phyloP scores from a whole-genome alignment of 257 asterid genomes.

The Leptodermis oblonga region DNA sequence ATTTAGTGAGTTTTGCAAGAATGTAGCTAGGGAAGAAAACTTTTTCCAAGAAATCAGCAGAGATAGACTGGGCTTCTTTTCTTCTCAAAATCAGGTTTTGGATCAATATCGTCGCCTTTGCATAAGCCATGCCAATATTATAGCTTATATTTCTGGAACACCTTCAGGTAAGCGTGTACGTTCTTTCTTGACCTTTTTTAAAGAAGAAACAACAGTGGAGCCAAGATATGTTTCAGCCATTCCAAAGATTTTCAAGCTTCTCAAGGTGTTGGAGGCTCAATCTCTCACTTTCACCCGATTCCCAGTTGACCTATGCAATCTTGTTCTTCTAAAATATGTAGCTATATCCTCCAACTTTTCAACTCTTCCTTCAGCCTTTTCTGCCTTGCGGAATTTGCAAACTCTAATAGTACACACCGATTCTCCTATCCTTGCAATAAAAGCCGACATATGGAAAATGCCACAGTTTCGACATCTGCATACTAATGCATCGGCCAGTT shows the following conservation, averaged over 20 bases:
- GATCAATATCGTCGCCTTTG: not conserved
- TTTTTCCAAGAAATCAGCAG: not conserved
- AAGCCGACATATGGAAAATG: conserved; percentile 36
- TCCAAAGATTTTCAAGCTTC: not conserved
- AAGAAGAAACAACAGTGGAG: too few relatives aligned
- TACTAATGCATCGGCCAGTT: conserved; percentile 30
- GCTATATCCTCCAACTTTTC: conserved; percentile 1
- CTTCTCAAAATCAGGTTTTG: not conserved
- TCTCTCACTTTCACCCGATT: not conserved
- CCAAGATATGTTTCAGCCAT: not conserved
- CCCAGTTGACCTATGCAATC: not conserved
- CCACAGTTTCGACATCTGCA: conserved; percentile 17
- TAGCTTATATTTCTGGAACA: not conserved
- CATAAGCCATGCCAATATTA: not conserved
- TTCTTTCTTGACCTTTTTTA: not conserved
- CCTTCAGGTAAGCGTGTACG: not conserved
- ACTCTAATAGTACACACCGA: conserved; percentile 29
- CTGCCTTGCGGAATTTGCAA: conserved; percentile 36
- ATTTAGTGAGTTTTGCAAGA: not conserved
- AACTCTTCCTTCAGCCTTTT: conserved; percentile 24
- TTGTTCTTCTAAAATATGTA: not conserved
- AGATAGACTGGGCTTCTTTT: too few relatives aligned
- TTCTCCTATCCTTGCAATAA: conserved; percentile 9
- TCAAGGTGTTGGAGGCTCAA: not conserved
- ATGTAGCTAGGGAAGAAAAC: not conserved